Evolutionary conservation across 768 basidiomycete genomes (phyloP).

Genomic region (Boletales sp.): DNA sequence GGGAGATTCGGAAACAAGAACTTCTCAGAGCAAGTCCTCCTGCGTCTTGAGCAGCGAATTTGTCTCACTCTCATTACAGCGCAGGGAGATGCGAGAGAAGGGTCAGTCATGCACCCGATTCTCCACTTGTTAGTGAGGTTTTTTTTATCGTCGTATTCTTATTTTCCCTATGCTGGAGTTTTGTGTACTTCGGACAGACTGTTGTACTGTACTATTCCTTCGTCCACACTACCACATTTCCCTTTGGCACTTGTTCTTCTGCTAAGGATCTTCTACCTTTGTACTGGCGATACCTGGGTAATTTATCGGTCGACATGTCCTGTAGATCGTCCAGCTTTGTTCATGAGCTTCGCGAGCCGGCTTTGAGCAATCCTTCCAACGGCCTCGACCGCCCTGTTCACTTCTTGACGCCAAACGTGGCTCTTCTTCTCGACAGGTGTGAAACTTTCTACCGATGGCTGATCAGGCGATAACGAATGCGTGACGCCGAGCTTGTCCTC

Average conservation of each 20-base stretch:
- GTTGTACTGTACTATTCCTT: slow-evolving; percentile 23
- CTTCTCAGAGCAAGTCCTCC: slow-evolving; percentile 42
- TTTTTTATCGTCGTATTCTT: slow-evolving; percentile 32
- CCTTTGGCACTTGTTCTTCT: slow-evolving; percentile 9
- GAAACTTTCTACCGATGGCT: slow-evolving; percentile 35
- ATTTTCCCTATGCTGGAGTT: slow-evolving; percentile 19
- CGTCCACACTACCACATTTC: slow-evolving; percentile 3
- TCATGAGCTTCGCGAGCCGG: slow-evolving; percentile 41
- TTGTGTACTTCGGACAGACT: slow-evolving; percentile 15
- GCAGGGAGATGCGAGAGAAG: slow-evolving; percentile 28
- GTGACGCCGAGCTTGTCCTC: slow-evolving; percentile 57
- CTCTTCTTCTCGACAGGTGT: slow-evolving; percentile 35
- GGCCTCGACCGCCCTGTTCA: slow-evolving; percentile 69
- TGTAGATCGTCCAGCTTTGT: slow-evolving; percentile 2
- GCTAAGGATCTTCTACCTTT: slow-evolving; percentile 6
- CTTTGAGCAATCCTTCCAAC: slow-evolving; percentile 76
- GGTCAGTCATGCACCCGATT: slow-evolving; percentile 20
- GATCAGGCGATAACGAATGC: slow-evolving; percentile 44
- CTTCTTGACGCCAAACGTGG: slow-evolving; percentile 60
- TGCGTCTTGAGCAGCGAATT: slow-evolving; percentile 2
- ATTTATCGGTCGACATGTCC: neutral
- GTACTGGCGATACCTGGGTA: slow-evolving; percentile 14
- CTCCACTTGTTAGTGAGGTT: slow-evolving; percentile 7
- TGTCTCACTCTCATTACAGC: slow-evolving; percentile 16
- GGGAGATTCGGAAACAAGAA: slow-evolving; percentile 52